Percentiles rank a stretch among this genome's conserved stretches.
These are phyloP conservation scores for Tephrocybe sp. DNA, from an alignment of 768 basidiomycete genomes.

Conservation along the genomic window DNA sequence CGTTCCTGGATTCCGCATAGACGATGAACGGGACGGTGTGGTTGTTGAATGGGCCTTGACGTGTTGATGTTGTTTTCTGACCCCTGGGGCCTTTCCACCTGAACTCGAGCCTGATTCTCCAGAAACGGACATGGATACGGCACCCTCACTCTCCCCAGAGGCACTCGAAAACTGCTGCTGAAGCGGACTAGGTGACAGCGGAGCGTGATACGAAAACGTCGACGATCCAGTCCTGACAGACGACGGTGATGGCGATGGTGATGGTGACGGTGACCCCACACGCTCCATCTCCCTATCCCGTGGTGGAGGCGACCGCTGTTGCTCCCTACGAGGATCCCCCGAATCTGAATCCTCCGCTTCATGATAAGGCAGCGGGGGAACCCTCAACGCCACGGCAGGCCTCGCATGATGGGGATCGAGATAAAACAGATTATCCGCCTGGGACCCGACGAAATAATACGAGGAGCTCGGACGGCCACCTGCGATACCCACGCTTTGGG, in stretches of 20 bases:
- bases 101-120: too few species aligned
- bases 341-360: slow-evolving; percentile 13
- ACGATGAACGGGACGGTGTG: slow-evolving; percentile 9
- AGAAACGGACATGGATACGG: neutral
- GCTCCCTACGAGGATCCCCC: slow-evolving; percentile 15
- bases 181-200: slow-evolving; percentile 61
- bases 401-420: slow-evolving; percentile 80
- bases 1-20: neutral
- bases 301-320: slow-evolving; percentile 13
- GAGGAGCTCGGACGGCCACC: slow-evolving; percentile 96
- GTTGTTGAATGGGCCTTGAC: neutral
- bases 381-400: slow-evolving; percentile 69
- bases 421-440: slow-evolving; percentile 84
- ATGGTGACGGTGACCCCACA: too few species aligned
- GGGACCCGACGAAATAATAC: slow-evolving; percentile 95
- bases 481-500: slow-evolving; percentile 94
- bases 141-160: slow-evolving; percentile 1
- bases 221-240: slow-evolving; percentile 54
- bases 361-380: slow-evolving; percentile 24
- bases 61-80: neutral
- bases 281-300: slow-evolving; percentile 13
- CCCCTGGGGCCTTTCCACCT: too few species aligned
- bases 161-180: slow-evolving; percentile 56
- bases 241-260: slow-evolving; percentile 45
- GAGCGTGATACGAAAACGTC: slow-evolving; percentile 49